Evolutionary conservation across 768 basidiomycete species (phyloP).

Genomic region (Lentinula lateritia): DNA sequence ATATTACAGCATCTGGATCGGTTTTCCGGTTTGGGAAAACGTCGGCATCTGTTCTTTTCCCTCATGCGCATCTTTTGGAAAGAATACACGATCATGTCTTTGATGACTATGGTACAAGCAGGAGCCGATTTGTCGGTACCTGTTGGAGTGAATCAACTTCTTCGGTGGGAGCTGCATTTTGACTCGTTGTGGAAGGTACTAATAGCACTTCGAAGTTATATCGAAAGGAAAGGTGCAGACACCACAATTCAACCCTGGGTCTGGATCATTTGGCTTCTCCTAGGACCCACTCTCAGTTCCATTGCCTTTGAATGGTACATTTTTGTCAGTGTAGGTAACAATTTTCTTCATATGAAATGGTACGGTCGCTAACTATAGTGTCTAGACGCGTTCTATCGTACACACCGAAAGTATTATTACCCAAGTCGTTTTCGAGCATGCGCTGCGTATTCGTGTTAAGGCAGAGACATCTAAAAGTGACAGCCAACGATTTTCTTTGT

Average conservation of each 20-base stretch:
- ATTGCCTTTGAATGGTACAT: slow-evolving; percentile 50
- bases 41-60: slow-evolving; percentile 1
- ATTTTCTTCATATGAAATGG: background rate
- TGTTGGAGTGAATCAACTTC: slow-evolving; percentile 6
- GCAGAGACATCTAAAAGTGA: slow-evolving; percentile 19
- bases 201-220: slow-evolving; percentile 34
- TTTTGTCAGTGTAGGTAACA: slow-evolving; percentile 30
- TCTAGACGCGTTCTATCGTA: slow-evolving; percentile 14
- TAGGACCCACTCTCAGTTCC: slow-evolving; percentile 38
- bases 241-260: slow-evolving; percentile 58
- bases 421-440: slow-evolving; percentile 20
- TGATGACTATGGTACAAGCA: background rate
- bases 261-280: slow-evolving; percentile 51
- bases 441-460: slow-evolving; percentile 47
- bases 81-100: background rate
- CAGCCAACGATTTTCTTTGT: background rate
- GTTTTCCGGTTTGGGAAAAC: background rate
- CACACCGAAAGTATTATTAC: slow-evolving; percentile 18
- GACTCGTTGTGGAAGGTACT: background rate
- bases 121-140: background rate
- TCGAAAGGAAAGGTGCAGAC: slow-evolving; percentile 44
- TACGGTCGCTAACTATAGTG: background rate
- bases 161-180: slow-evolving; percentile 1
- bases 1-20: background rate
- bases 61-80: background rate